Evolutionary conservation across 1,284 basidiomycete species (phyloP).

Genomic region (Marasmius sp.): DNA sequence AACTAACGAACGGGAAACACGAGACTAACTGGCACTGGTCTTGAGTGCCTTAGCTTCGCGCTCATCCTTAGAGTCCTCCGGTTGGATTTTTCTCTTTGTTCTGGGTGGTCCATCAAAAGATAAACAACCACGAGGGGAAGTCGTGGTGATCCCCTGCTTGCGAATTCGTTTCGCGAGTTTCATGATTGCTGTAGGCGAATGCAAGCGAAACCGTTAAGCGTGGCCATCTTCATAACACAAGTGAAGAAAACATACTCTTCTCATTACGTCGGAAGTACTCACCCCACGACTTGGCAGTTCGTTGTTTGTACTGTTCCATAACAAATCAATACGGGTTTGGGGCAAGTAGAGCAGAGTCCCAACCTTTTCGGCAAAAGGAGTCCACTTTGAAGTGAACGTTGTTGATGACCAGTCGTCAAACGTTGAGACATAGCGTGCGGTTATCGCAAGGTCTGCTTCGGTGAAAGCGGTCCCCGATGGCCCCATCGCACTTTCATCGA

Average conservation of each 20-base stretch:
- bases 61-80: conserved; percentile 21
- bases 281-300: conserved; percentile 57
- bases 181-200: conserved; percentile 28
- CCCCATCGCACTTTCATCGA: conserved; percentile 55
- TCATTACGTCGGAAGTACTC: conserved; percentile 57
- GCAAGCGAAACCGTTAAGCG: not conserved
- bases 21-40: conserved; percentile 15
- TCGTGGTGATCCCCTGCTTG: conserved; percentile 8
- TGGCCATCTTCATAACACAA: not conserved
- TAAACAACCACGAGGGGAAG: not conserved
- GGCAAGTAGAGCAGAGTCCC: conserved; percentile 5
- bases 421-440: conserved; percentile 56
- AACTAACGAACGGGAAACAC: not conserved
- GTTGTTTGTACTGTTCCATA: conserved; percentile 42
- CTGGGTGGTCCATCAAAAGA: conserved; percentile 16
- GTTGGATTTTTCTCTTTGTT: conserved; percentile 32
- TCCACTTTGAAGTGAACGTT: conserved; percentile 50
- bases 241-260: conserved; percentile 34
- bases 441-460: conserved; percentile 55
- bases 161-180: conserved; percentile 38
- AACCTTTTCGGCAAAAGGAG: conserved; percentile 49
- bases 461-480: conserved; percentile 45
- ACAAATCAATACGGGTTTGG: not conserved
- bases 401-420: conserved; percentile 43
- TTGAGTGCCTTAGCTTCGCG: conserved; percentile 17